phyloP scores from a whole-genome alignment of 23 red algal species.

The Gracilaria gracilis region DNA sequence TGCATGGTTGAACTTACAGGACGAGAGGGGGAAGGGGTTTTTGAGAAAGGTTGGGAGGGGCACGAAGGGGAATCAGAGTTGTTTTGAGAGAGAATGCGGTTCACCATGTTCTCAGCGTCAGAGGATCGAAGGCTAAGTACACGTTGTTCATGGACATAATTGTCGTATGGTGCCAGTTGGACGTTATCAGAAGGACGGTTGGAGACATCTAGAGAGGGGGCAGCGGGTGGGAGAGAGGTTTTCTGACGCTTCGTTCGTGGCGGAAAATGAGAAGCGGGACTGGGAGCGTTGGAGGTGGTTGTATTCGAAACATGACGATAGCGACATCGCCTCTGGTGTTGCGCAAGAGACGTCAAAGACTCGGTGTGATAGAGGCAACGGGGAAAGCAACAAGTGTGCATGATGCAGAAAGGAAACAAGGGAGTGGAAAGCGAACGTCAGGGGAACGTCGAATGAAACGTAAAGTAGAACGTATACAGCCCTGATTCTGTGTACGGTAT shows the following conservation, averaged over 20 bases:
- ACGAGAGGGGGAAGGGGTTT: background rate
- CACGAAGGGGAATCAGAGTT: background rate
- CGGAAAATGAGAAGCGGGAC: background rate
- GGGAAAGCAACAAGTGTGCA: background rate
- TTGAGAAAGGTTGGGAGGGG: too few relatives aligned
- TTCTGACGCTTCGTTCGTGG: background rate
- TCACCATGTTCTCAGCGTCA: background rate
- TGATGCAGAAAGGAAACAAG: too few relatives aligned
- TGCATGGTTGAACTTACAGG: background rate
- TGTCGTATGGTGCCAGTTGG: background rate
- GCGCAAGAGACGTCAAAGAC: background rate
- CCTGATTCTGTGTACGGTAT: too few relatives aligned
- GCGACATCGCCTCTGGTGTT: background rate
- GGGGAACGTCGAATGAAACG: too few relatives aligned
- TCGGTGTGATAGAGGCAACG: background rate
- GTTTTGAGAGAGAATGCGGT: background rate
- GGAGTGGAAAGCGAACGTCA: too few relatives aligned
- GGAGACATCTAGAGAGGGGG: background rate
- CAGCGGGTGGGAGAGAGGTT: background rate
- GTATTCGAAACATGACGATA: background rate
- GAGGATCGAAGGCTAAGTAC: background rate
- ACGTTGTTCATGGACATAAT: background rate
- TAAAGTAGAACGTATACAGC: too few relatives aligned
- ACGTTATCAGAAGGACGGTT: constrained; percentile 11
- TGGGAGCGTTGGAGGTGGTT: background rate